Evolutionary conservation across 768 basidiomycete species (phyloP), one percentile per base, ranked within the genome.

Genomic region (Mycena chlorophos): DNA sequence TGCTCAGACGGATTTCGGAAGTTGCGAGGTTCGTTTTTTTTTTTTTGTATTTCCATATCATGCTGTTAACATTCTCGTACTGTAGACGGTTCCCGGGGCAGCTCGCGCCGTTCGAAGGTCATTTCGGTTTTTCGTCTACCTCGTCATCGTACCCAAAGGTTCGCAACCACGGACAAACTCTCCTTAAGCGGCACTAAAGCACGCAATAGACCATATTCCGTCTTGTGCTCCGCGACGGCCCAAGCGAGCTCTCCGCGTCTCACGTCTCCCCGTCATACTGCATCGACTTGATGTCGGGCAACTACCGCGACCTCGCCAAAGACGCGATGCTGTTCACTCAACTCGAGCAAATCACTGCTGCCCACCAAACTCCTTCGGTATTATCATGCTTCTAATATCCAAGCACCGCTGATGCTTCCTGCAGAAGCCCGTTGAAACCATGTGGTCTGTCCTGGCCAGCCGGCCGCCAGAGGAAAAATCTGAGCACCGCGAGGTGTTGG

Each of bases 151-250:
- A 57, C 16, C 19, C 54, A 10, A 57, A 54, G 54, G 60, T 34
- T 49, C 17, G 2, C 20, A 38, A 42, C 14, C 8, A 46, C 17
- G 25, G 26, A 1, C 13, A 23, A 4, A 22, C 10, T 13, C 13
- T 6, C 20, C 8, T 5, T 37, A 22, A 5, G 8, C 26, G 34
- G 17, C 20, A 28, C 19, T 20, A 14, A 19, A 14, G 2, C 14
- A 14, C 12, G 30, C 20, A 46, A 25, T 47, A 65, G 66, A 65
- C 65, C 48, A 16, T 64, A 23, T 64, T 63, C 42, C 55, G 63
- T 25, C 58, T 65, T 51, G 53, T 61, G 6, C 43, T 64, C 37
- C 60, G 64, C 22, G 26, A 55, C 14, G 17, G 16, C 14, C 20
- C 31, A n/a, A 54, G 42, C 47, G 39, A 30, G 5, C 55, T 58